Base-by-base conservation (phyloP, 805 yeast genomes). In the Candida incommunis region DNA sequence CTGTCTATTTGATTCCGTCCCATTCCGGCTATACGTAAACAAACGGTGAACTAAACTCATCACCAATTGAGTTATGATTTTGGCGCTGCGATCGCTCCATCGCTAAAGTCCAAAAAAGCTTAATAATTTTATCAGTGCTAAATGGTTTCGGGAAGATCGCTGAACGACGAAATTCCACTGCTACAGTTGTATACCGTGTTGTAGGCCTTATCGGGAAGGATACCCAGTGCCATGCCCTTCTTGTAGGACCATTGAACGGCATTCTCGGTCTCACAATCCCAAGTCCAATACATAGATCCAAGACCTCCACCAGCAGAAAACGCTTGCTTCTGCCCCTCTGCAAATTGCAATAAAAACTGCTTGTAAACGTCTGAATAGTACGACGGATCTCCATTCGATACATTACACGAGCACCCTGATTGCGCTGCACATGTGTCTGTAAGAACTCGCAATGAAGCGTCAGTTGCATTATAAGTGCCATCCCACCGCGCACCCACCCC, bases 281-380 rank as follows among this genome's bases (percentile, higher is more conserved):
- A 86, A 57, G 82, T 78, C 95, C 95, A 85, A 67, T 82, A 82
- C 50, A 82, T 71, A 45, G 54, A 60, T 13, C 64, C 64, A 94
- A 94, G 84, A 34, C 94, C 94, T 29, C 74, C 74, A 49, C 76
- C 71, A 54, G 68, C 67, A 52, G 77, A 81, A 54, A 70, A 78
- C 1, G 88, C 82, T 56, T 83, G 87, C 62, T 86, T 69, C 66
- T 86, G 95, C 42, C 88, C 83, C 63, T 83, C 92, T 35, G 85
- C 71, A 58, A 71, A 83, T 55, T 68, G 72, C 61, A 87, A 73
- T 45, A 79, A 72, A 48, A 73, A 72, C 20, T 56, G 57, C 53
- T 70, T 74, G 59, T 75, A 74, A 24, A 69, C 71, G 5, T 63
- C 67, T 13, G 79, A 65, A 78, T 85, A 85, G 44, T 69, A 56